A percentile compares a stretch with the other conserved stretches of the same genome.
Evolutionary conservation across 805 yeast species (phyloP).

Genomic region (Ogataea pilisensis): DNA sequence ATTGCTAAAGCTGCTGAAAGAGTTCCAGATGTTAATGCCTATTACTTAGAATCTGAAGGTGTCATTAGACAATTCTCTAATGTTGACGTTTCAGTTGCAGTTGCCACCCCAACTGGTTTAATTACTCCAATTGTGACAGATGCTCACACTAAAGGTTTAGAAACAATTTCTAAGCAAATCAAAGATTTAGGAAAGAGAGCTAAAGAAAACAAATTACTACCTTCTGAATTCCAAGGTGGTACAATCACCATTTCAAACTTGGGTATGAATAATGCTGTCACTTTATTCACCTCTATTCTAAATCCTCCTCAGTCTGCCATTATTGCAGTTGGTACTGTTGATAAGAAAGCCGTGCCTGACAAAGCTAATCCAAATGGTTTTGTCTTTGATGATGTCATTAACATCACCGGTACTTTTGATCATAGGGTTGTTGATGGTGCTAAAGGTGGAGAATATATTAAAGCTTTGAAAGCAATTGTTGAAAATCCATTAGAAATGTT

Average conservation of each 20-base stretch:
- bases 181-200: slow-evolving; percentile 97
- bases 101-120: slow-evolving; percentile 95
- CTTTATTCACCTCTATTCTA: slow-evolving; percentile 90
- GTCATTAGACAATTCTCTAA: slow-evolving; percentile 86
- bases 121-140: slow-evolving; percentile 92
- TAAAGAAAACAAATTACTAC: slow-evolving; percentile 84
- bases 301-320: slow-evolving; percentile 97
- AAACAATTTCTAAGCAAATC: slow-evolving; percentile 72
- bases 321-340: slow-evolving; percentile 89
- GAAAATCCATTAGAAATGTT: slow-evolving; percentile 96
- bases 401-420: slow-evolving; percentile 94
- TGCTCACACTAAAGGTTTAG: slow-evolving; percentile 85
- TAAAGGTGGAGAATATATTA: slow-evolving; percentile 94
- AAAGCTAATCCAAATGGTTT: slow-evolving; percentile 87
- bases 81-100: slow-evolving; percentile 98
- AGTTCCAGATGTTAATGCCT: slow-evolving; percentile 91
- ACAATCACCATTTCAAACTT: slow-evolving; percentile 97
- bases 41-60: slow-evolving; percentile 86
- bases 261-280: slow-evolving; percentile 97
- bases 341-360: slow-evolving; percentile 91
- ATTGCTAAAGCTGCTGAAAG: slow-evolving; percentile 83
- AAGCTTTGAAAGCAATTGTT: slow-evolving; percentile 81
- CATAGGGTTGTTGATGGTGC: slow-evolving; percentile 98
- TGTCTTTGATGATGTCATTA: slow-evolving; percentile 85
- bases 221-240: slow-evolving; percentile 99